Evolutionary conservation across 805 yeast species (phyloP), one percentile per base, ranked within the genome.

Genomic region (Starmerella stellata): DNA sequence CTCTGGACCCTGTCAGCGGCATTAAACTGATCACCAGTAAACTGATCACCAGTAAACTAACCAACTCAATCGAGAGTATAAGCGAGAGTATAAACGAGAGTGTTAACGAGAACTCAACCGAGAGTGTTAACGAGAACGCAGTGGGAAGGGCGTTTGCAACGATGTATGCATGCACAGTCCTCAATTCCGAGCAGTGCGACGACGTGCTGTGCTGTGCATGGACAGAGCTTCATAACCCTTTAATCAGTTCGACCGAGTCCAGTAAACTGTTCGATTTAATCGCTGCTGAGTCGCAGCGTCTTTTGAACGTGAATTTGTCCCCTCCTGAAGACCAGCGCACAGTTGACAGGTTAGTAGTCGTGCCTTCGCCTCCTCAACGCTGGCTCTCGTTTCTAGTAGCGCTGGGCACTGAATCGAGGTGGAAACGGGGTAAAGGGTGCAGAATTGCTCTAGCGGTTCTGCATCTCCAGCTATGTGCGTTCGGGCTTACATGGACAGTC

Each of bases 341-440:
- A 36, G 73, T 78, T 2, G 94, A 81, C 50, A 74, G 75, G 50
- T 61, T 80, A 43, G 58, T 81, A 30, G 75, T 75, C 16, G 75
- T 74, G 49, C 87, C 87, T 11, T 82, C 90, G 1, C 51, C 52
- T 1, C 62, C 79, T 38, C 93, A 80, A 51, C 67, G 77, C 38
- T 58, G 82, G 35, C 57, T 81, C 27, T 70, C 81, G 14, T 59
- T 81, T 38, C 92, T 81, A 51, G 62, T 77, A 40, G 61, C 74
- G 0, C 52, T 81, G 30, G 87, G 90, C 1, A 68, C 63, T 4
- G 46, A 56, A 3, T 38, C 54, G 16, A 70, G 66, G 44, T 69
- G 70, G 61, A 53, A 56, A 36, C 59, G 71, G 49, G 52, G 58
- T 5, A 55, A 64, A 8, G 60, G 65, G 23, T 59, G 68, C 11